Conservation (phyloP, 768 basidiomycete genomes). For the Gloeostereum incarnatum region DNA sequence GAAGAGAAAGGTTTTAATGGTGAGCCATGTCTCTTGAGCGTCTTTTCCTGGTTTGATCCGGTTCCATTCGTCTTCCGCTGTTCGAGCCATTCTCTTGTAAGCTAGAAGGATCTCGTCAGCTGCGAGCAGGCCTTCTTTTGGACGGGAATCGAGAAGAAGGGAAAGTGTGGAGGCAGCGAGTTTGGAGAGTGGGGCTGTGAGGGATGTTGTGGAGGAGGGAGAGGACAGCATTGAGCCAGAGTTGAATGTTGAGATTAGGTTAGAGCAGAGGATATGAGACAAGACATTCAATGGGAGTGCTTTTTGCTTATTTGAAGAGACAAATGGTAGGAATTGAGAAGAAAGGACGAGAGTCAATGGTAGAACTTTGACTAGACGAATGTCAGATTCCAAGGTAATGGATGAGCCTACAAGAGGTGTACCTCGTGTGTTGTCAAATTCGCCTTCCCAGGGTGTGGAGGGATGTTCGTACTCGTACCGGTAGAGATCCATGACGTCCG, state of each 20-base stretch:
- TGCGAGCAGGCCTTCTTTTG: constrained; percentile 8
- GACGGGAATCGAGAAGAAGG: constrained; percentile 24
- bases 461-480: constrained; percentile 12
- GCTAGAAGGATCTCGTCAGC: constrained; percentile 4
- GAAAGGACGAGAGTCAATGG: constrained; percentile 41
- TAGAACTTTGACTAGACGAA: constrained; percentile 14
- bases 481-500: constrained; percentile 65
- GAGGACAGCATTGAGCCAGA: constrained; percentile 45
- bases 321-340: constrained; percentile 49
- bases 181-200: constrained; percentile 20
- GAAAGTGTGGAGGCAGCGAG: constrained; percentile 24
- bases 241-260: constrained; percentile 46
- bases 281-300: constrained; percentile 49
- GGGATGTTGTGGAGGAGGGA: constrained; percentile 23
- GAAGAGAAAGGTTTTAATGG: constrained; percentile 73
- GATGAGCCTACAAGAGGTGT: neutral
- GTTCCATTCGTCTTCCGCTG: constrained; percentile 40
- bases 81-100: constrained; percentile 26
- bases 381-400: neutral
- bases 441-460: constrained; percentile 39
- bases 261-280: constrained; percentile 24
- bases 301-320: constrained; percentile 44
- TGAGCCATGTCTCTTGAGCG: constrained; percentile 42
- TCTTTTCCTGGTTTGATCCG: constrained; percentile 26
- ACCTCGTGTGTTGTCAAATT: constrained; percentile 39